Evolutionary conservation across 192 early-diverging fungal species (phyloP), one percentile per base, ranked within the genome.

Genomic region (Rhizophagus sp.): DNA sequence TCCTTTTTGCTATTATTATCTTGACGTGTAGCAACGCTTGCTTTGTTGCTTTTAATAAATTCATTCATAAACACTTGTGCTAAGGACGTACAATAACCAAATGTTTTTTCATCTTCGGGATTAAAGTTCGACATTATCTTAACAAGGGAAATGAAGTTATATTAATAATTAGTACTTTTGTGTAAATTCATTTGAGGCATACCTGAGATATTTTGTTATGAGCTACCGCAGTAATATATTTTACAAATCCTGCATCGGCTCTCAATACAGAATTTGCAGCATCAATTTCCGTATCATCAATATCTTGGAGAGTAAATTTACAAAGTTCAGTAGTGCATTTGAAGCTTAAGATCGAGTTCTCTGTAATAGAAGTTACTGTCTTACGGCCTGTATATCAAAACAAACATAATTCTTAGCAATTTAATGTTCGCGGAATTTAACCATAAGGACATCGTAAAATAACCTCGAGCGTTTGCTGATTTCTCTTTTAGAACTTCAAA

Each of bases 401-500:
- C 10, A 67, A 33, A 33, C 24, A 66, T 24, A 11, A 67, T 67
- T 4, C 27, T 10, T 2, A 34, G 13, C 13, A 41, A 8, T 41
- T 30, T 41, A 19, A 17, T 24, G 4, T 33, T 33, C 3, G 1
- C 6, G 34, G 3, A 33, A 67, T 25, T 3, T 33, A 17, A 33
- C 15, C 15, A 67, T 30, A 57, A 17, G 34, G 11, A 74, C 47
- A 33, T 25, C 41, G 0, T 34, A 36, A 61, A 33, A 65, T 73
- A 79, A 88, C 88, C 87, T 85, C 83, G 81, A 36, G 79, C 82
- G 69, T 82, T 84, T 5, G 80, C 70, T 5, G 83, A 77, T 47
- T 86, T 87, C 44, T 89, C 87, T 17, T 83, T 84, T 12, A 89
- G 49, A 57, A 90, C 76, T 12, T 83, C 82, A 36, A 83, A 73